Evolutionary conservation across 768 basidiomycete species (phyloP), one percentile per base, ranked within the genome.

Genomic region (Lentinula raphanica): DNA sequence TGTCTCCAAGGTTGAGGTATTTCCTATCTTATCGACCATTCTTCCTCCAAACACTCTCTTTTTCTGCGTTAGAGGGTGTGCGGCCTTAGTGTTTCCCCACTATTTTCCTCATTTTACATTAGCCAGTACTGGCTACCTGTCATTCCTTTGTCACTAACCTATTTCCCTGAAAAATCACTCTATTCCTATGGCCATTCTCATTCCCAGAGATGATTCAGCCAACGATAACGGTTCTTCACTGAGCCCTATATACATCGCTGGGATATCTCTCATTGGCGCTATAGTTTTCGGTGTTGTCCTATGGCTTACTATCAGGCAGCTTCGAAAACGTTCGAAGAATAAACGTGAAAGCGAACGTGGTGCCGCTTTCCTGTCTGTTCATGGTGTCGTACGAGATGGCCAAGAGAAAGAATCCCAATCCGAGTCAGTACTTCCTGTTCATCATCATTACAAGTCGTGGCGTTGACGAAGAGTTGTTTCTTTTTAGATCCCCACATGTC

Each of bases 311-410:
- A 62, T 82, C 36, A 72, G 71, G n/a, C 60, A 66, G 42, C 72
- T 71, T 56, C 75, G 82, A 45, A 76, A 76, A 61, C 77, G 74
- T 32, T 66, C 71, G 21, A 63, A 68, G 39, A 62, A 65, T 32
- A 73, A 71, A 56, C 68, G 74, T 15, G 72, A 76, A 55, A 69
- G 71, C n/a, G 65, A 63, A 27, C 71, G 71, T 32, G 72, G 70
- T 46, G 69, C 74, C 5, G 75, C 78, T 35, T 81, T 81, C 63
- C 70, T 83, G 17, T 77, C 76, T 45, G 74, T 83, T 27, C 76
- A 76, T 23, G 80, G 83, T 3, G 59, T 82, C 27, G 72, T 78
- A 53, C 73, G 68, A 61, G 76, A 78, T 31, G 62, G 61, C 28
- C 62, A 63, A 63, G 61, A 69, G 67, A 63, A 67, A 56, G 63